Evolutionary conservation across 1,284 basidiomycete species (phyloP), one percentile per base, ranked within the genome.

Genomic region (Phaffia rhodozyma): DNA sequence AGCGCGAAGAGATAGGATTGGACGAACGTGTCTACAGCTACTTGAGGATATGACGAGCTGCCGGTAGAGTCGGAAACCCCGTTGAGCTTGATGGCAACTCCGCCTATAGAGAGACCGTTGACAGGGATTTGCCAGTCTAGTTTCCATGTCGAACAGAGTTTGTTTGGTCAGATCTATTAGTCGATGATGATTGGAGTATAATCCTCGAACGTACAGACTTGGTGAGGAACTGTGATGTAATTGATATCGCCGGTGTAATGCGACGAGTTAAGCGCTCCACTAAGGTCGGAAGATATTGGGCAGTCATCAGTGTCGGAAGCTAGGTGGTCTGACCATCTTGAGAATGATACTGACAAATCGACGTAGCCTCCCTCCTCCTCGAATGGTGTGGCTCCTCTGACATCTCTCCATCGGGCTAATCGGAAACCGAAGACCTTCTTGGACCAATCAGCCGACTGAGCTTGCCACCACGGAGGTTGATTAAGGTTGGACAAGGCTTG

Each of bases 231-330:
- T 60, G 86, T 78, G 68, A 83, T 81, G 71, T 84, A 93, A 70
- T 91, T 87, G 66, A 96, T 86, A 51, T 83, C 76, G 13, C 91
- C 91, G 0, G 83, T 85, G 76, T 83, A 94, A 11, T 88, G 75
- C 5, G 81, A 82, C 0, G 77, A 71, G 74, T 93, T 87, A 53
- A 84, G 76, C 2, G 55, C 1, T 6, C 64, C 64, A 32, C 60
- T 61, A 49, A 58, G 18, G 5, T 43, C 18, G 3, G 1, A 54
- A 20, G 21, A 13, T 7, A 29, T 32, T n/a, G 38, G 32, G 16
- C 47, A 18, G 5, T 2, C 38, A 11, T 43, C 38, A 43, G 13
- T 43, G 2, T 7, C 38, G 38, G 38, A 43, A 5, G 16, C 5
- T 2, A 43, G 38, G 16, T 43, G 38, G 16, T 16, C 16, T 16